Evolutionary conservation across 2,329 filamentous ascomycete species (phyloP).

Genomic region (Sporothrix protearum): DNA sequence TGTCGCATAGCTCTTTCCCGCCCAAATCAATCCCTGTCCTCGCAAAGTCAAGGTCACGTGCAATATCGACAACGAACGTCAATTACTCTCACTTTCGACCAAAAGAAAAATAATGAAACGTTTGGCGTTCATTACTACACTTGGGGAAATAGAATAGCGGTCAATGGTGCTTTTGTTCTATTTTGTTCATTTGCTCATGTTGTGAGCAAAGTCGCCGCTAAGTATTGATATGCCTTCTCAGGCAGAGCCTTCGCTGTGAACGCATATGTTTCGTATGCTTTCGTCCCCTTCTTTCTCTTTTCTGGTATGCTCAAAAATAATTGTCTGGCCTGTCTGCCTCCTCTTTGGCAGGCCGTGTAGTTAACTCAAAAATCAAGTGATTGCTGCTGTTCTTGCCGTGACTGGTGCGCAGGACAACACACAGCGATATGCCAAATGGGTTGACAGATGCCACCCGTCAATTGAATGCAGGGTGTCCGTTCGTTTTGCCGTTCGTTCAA

Average conservation of each 20-base stretch:
- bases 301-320: slow-evolving; percentile 18
- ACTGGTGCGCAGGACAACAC: neutral
- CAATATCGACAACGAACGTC: neutral
- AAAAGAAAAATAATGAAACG: neutral
- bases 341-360: slow-evolving; percentile 13
- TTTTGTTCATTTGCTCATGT: neutral
- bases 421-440: neutral
- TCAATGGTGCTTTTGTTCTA: neutral
- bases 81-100: neutral
- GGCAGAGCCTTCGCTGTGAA: neutral
- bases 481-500: neutral
- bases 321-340: slow-evolving; percentile 2
- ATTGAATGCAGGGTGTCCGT: neutral
- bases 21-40: slow-evolving; percentile 7
- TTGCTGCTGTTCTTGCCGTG: neutral
- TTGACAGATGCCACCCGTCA: neutral
- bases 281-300: neutral
- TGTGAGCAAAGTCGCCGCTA: neutral
- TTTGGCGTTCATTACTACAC: neutral
- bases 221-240: neutral
- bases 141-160: neutral
- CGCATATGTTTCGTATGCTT: neutral
- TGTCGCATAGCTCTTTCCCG: slow-evolving; percentile 9
- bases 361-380: slow-evolving; percentile 21
- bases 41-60: slow-evolving; percentile 7